Evolutionary conservation across 495 filamentous ascomycete species (phyloP), one percentile per base, ranked within the genome.

Genomic region (Penicillium flavigenum): DNA sequence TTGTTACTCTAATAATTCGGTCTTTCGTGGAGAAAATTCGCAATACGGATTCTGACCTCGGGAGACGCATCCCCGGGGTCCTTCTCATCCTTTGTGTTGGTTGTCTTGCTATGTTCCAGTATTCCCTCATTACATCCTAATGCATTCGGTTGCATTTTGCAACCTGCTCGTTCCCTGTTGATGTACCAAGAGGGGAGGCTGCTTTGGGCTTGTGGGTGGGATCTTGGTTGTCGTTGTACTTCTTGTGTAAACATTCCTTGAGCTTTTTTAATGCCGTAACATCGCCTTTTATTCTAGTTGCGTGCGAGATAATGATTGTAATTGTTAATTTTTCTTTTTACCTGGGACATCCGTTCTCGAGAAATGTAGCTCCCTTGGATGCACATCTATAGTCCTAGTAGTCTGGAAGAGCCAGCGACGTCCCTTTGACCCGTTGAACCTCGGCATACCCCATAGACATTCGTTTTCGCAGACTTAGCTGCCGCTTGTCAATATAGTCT

Each of bases 1-100:
- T 70, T 71, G 69, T 76, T 67, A 76, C 74, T 73, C 77, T 77
- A 76, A 75, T 78, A 76, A 77, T 76, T 73, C 67, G 68, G 72
- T 68, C 69, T 69, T 57, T 67, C 64, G 62, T 75, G 69, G 67
- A 68, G 71, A 73, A 73, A 65, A 67, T 70, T 68, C 65, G 57
- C 60, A 62, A 60, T 58, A 27, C 66, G 64, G 58, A 62, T 63
- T 66, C 51, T 64, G 63, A 67, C 66, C 68, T 64, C 58, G 58
- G 52, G 53, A 63, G 59, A 63, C 62, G 55, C 44, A 32, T 55
- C 38, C 20, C 51, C 47, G 64, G 62, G 63, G 61, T 65, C 63
- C 56, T 67, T 64, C 57, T 57, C 59, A 47, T 51, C 41, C 61
- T 62, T 56, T 62, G 32, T 32, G 51, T 32, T 59, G 4, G 36